Base-by-base conservation (phyloP, 2,329 filamentous ascomycete species). In the Alternaria consortialis region DNA sequence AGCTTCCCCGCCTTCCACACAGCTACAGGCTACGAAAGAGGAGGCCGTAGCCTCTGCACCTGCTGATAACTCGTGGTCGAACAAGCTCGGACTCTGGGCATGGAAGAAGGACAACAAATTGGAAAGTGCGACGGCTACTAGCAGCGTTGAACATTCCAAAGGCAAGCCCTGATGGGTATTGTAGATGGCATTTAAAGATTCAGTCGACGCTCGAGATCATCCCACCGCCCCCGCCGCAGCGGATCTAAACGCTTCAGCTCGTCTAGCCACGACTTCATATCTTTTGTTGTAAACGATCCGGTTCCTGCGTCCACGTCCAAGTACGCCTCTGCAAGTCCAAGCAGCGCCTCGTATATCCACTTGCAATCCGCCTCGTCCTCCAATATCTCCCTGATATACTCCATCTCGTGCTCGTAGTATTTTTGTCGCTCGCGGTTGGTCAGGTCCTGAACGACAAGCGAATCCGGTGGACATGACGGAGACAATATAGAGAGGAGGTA, bases 291-390 rank as follows among this genome's bases (percentile, higher is more conserved):
- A 32, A 81, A 74, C n/a, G 66, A 63, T 32, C 74, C 72, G n/a
- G 76, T 80, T 1, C 74, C 77, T 11, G 73, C 75, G 25, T 80
- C 79, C 7, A 83, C 61, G 69, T 84, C 84, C 62, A 91, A 72
- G 56, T 83, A 84, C n/a, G 91, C 77, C 32, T 90, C 74, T 1
- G 89, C 89, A 73, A 92, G 93, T 64, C 92, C 88, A 25, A 98
- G 84, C 52, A 98, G 82, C 5, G 90, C 90, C 78, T 97, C 92
- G 74, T 97, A 97, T 44, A 97, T 91, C 87, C 93, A 95, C 79
- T 97, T 96, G 77, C 88, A 90, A 70, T 91, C 88, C 66, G 88
- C 83, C 5, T 86, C 94, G 65, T 86, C 87, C 61, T 87, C 85
- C 23, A 88, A 76, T 74, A 90, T 86, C 20, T 89, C 87, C 86